Percentiles rank a stretch among this genome's conserved stretches.
Conservation (phyloP, 2,329 filamentous ascomycete genomes). For the Byssochlamys sp. region DNA sequence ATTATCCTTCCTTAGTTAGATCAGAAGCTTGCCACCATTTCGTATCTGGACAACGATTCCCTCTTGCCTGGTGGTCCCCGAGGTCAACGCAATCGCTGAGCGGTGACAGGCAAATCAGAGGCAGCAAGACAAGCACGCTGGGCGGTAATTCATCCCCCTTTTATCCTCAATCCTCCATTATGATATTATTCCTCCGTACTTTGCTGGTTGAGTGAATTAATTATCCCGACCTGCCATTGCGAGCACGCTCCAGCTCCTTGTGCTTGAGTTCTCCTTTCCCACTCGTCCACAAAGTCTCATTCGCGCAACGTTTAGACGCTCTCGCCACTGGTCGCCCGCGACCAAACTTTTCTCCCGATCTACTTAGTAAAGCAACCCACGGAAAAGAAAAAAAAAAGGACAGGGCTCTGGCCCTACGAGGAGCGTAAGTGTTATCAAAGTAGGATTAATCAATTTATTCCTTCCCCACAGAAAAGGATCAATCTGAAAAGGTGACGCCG, state of each 20-base stretch:
- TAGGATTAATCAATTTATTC: not conserved
- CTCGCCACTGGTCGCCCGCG: not conserved
- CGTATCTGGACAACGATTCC: not conserved
- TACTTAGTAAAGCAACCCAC: not conserved
- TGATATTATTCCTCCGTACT: too few species aligned
- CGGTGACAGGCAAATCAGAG: conserved; percentile 13
- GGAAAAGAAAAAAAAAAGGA: not conserved
- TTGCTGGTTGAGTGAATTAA: too few species aligned
- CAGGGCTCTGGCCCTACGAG: not conserved
- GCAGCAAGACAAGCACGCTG: conserved; percentile 9
- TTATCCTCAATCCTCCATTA: not conserved
- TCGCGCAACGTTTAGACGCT: not conserved
- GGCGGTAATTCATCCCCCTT: not conserved
- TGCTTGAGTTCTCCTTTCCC: not conserved
- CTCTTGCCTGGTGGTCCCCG: not conserved
- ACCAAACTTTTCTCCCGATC: not conserved
- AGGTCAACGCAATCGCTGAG: not conserved
- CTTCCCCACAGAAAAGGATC: not conserved
- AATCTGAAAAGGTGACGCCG: not conserved
- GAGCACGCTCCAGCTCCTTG: not conserved
- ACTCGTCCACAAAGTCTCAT: not conserved
- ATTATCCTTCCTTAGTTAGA: too few species aligned
- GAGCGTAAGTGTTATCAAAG: not conserved
- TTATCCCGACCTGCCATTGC: not conserved
- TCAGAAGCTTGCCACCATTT: not conserved